Base-by-base conservation (phyloP, 352 stramenopile genomes). In the Globisporangium alternatum region DNA sequence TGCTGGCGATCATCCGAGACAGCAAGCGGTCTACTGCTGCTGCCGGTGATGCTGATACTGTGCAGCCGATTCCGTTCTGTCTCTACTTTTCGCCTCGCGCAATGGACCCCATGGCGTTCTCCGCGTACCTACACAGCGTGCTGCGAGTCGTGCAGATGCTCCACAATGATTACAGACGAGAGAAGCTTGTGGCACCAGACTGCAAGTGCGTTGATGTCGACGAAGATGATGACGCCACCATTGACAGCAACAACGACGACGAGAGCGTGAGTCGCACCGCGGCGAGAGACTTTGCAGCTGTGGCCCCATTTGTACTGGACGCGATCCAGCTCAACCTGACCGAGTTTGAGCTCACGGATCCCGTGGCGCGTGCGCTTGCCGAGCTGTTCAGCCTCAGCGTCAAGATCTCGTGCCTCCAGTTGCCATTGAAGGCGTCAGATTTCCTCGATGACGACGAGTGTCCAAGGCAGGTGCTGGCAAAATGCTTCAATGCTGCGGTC, bases 261-360 rank as follows among this genome's bases (percentile, higher is more conserved):
- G 9, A 39, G 37, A 35, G 64, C 28, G 57, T 31, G 8, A 7
- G 21, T 15, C 45, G 7, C 3, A 19, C 39, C 39, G 21, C 30
- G n/a, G 9, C 21, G 12, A 30, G n/a, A 30, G 33, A 65, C 47
- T 28, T 21, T 33, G 56, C 8, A 37, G 25, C 13, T 5, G 61
- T 56, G 48, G 10, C 37, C 1, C 66, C 72, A 1, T 79, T 79
- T 47, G 54, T 63, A 5, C 62, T 77, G 44, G 64, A 73, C 47
- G 62, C 72, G 5, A 53, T 79, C 9, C 69, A 77, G 55, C 54
- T 79, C 5, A 75, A 77, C 69, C n/a, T 79, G 35, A 63, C 55
- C n/a, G 72, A 74, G 2, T 75, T 79, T 55, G 72, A 79, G 48
- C 30, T 79, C n/a, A 75, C 65, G 0, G 72, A 79, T 45, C 54